Percentiles rank a stretch among this genome's conserved stretches.
Conservation (phyloP, 129 eudicot genomes). For the Centella asiatica region DNA sequence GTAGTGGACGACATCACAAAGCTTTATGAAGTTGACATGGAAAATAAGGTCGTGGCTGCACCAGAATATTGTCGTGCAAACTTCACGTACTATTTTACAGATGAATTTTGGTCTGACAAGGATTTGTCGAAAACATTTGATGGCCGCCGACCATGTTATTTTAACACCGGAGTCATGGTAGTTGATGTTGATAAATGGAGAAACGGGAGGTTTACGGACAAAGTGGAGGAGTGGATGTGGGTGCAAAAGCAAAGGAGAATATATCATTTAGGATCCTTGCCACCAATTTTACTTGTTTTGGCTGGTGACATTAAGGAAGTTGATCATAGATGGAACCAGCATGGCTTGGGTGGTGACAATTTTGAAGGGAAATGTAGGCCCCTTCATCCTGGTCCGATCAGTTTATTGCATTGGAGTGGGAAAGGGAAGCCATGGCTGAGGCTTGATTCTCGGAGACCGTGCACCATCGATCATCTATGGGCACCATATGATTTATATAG, state of each 20-base stretch:
- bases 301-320: slow-evolving; percentile 40
- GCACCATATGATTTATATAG: slow-evolving; percentile 42
- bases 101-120: slow-evolving; percentile 30
- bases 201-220: slow-evolving; percentile 34
- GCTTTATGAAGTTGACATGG: slow-evolving; percentile 40
- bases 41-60: slow-evolving; percentile 35
- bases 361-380: slow-evolving; percentile 39
- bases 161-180: slow-evolving; percentile 54
- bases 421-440: slow-evolving; percentile 51
- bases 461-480: slow-evolving; percentile 41
- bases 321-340: slow-evolving; percentile 48
- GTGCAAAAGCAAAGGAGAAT: slow-evolving; percentile 33
- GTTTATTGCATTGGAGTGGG: slow-evolving; percentile 51
- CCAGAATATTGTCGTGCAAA: slow-evolving; percentile 54
- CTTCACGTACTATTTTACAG: slow-evolving; percentile 34
- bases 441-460: slow-evolving; percentile 33
- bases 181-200: slow-evolving; percentile 37
- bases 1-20: slow-evolving; percentile 42
- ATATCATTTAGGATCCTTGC: slow-evolving; percentile 42
- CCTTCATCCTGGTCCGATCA: slow-evolving; percentile 44
- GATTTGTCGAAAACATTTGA: slow-evolving; percentile 19
- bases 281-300: slow-evolving; percentile 36
- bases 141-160: slow-evolving; percentile 36
- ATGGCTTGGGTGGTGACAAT: slow-evolving; percentile 47
- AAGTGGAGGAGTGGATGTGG: slow-evolving; percentile 41